Percentiles rank a stretch among this genome's conserved stretches.
These are phyloP conservation scores for Puccinia novopanici DNA, from an alignment of 1,284 basidiomycete genomes.

Conservation along the genomic window DNA sequence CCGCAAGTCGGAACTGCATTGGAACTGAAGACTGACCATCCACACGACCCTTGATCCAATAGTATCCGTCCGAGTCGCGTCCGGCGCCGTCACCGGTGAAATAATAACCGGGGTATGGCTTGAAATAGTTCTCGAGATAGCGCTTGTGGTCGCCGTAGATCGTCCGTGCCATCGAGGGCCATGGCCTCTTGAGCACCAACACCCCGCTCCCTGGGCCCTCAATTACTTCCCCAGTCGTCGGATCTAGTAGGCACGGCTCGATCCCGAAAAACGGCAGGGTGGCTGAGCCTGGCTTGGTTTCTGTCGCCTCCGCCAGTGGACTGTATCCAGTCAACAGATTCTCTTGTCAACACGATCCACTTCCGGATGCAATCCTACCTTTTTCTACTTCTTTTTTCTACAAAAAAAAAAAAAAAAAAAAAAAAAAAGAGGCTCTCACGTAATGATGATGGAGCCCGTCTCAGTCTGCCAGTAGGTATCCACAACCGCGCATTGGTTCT, in stretches of 20 bases:
- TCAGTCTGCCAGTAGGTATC: slow-evolving; percentile 85
- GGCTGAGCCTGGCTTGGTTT: slow-evolving; percentile 93
- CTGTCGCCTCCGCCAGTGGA: slow-evolving; percentile 89
- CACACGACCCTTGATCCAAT: slow-evolving; percentile 85
- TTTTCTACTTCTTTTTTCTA: background rate
- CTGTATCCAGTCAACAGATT: background rate
- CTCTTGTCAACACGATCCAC: background rate
- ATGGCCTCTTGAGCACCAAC: slow-evolving; percentile 79
- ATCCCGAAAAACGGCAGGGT: slow-evolving; percentile 98
- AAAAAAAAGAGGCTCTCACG: slow-evolving; percentile 59
- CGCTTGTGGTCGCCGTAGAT: slow-evolving; percentile 88
- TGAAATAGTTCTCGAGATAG: slow-evolving; percentile 93
- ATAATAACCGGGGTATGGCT: slow-evolving; percentile 78
- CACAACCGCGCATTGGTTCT: slow-evolving; percentile 85
- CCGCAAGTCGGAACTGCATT: too few species aligned
- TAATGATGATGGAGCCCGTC: slow-evolving; percentile 91
- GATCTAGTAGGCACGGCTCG: slow-evolving; percentile 83
- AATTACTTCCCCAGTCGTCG: slow-evolving; percentile 65
- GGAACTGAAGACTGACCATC: slow-evolving; percentile 67
- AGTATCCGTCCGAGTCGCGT: slow-evolving; percentile 91
- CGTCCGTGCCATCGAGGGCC: slow-evolving; percentile 95
- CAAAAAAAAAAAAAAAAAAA: too few species aligned
- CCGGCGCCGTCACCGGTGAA: slow-evolving; percentile 96
- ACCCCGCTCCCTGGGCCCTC: slow-evolving; percentile 71
- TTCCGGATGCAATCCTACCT: background rate